Evolutionary conservation across 139 green algal species (phyloP).

Genomic region (Yamagishiella unicocca): DNA sequence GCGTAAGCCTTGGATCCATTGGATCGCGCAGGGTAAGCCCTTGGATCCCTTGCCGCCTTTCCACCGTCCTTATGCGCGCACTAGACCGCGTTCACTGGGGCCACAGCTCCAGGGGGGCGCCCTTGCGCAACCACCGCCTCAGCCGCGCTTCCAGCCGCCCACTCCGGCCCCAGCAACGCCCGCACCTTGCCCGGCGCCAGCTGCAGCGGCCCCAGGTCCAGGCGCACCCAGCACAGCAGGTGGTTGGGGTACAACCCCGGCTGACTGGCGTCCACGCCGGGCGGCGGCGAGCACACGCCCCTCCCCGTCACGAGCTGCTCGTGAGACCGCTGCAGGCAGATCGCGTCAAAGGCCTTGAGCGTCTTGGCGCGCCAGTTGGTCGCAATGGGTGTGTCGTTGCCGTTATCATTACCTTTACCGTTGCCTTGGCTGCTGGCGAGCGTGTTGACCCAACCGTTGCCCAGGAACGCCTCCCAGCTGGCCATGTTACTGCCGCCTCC

Average conservation of each 20-base stretch:
- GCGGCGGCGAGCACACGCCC: conserved; percentile 4
- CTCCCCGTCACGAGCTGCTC: not conserved
- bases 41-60: too few relatives aligned
- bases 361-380: conserved; percentile 31
- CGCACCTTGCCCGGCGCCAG: conserved; percentile 27
- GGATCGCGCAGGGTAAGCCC: too few relatives aligned
- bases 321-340: not conserved
- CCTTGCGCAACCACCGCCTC: not conserved
- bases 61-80: too few relatives aligned
- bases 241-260: conserved; percentile 39
- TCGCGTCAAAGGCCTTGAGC: not conserved
- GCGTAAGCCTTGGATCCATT: too few relatives aligned
- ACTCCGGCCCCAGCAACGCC: not conserved
- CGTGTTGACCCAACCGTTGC: conserved; percentile 28
- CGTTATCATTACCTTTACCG: not conserved
- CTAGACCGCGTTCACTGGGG: too few relatives aligned
- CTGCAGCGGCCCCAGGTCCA: conserved; percentile 42
- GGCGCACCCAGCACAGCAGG: conserved; percentile 38
- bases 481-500: not conserved
- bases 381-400: not conserved
- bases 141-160: not conserved
- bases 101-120: too few relatives aligned
- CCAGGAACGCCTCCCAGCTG: conserved; percentile 30
- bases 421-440: not conserved
- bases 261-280: not conserved